Base-by-base conservation (phyloP, 306 rosid species). In the Dalbergia cultrata region DNA sequence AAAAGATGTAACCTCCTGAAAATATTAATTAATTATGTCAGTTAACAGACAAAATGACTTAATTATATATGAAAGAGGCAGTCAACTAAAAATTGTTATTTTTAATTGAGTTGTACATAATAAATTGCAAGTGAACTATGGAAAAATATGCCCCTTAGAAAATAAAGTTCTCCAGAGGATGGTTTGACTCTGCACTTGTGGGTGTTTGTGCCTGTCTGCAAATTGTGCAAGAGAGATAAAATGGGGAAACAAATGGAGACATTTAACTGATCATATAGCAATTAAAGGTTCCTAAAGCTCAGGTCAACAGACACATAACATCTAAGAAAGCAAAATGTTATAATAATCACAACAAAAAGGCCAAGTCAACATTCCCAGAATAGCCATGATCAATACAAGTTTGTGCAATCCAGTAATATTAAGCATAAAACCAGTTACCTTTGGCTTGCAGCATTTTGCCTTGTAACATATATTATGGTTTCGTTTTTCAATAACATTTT, bases 401-500 rank as follows among this genome's bases (percentile, higher is more conserved):
- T 69, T 73, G 8, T 33, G 33, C 13, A 72, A 39, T 53, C 10
- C 8, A 62, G 70, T 34, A 52, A 26, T 17, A 64, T 85, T 35
- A 49, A 65, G 54, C 59, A 54, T 63, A 63, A 82, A 10, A 78
- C 13, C 41, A 60, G 54, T 70, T 72, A 95, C 99, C 99, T 93
- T 89, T 58, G 98, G 93, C 81, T 89, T 89, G 97, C 87, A 85
- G 91, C 92, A 91, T 85, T 91, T 91, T 0, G 97, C 98, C 67
- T 63, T 71, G 93, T 95, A 95, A 75, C 78, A 84, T 17, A 95
- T 80, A 68, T 60, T 76, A 71, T 78, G 52, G 71, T 88, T 93
- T 53, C 88, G 85, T 89, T 87, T 95, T 63, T 95, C 93, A 9
- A 93, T 66, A 21, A 95, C 98, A 81, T 72, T 72, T 58, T 93